Percentiles rank a stretch among this genome's conserved stretches.
phyloP scores from a whole-genome alignment of 2,329 filamentous ascomycete genomes.

The Fusarium oxysporum region DNA sequence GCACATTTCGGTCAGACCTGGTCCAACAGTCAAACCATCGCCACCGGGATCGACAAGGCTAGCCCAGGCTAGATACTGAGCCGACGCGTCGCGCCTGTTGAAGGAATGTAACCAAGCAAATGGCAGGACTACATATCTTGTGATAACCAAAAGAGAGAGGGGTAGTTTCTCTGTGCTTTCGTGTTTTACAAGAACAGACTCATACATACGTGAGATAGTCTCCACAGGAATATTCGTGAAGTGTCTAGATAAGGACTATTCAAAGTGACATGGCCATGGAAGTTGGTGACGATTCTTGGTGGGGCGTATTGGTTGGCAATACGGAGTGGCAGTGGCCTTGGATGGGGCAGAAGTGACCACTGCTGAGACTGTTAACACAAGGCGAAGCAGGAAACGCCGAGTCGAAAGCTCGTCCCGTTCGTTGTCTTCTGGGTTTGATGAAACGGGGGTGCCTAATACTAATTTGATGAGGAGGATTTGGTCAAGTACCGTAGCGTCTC shows the following conservation, averaged over 20 bases:
- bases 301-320: constrained; percentile 19
- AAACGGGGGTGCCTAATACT: constrained; percentile 7
- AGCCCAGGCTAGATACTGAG: constrained; percentile 28
- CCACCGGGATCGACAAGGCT: constrained; percentile 43
- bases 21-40: constrained; percentile 7
- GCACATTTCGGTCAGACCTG: not conserved
- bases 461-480: constrained; percentile 3
- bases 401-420: constrained; percentile 14
- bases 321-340: not conserved
- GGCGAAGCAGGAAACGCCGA: constrained; percentile 32
- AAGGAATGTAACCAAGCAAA: constrained; percentile 16
- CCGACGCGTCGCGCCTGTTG: constrained; percentile 11
- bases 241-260: not conserved
- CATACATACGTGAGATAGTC: not conserved
- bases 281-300: constrained; percentile 32
- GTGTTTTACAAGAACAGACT: not conserved
- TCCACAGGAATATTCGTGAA: not conserved
- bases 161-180: not conserved
- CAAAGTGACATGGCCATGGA: constrained; percentile 5
- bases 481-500: constrained; percentile 6
- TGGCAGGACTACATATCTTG: constrained; percentile 4
- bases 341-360: constrained; percentile 12
- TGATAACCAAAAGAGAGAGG: constrained; percentile 1
- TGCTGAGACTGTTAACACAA: constrained; percentile 24
- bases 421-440: not conserved